Evolutionary conservation across 2,329 filamentous ascomycete genomes (phyloP).

Genomic region (Penicillium italicum): DNA sequence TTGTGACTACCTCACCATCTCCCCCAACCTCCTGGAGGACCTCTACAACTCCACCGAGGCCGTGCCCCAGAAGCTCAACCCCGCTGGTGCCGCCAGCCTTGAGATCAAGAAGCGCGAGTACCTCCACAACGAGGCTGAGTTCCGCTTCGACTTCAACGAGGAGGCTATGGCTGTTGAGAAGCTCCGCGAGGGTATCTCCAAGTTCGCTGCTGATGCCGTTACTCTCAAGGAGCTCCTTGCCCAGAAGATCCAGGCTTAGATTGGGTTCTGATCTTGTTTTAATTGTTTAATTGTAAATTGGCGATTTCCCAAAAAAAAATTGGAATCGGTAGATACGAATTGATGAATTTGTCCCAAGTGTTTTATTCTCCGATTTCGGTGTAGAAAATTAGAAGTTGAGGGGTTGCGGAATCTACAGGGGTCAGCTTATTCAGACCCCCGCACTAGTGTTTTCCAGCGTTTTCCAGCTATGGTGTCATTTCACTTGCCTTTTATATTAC

Average conservation of each 20-base stretch:
- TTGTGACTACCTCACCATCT: constrained; percentile 98
- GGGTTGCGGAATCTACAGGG: constrained; percentile 17
- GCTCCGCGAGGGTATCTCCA: constrained; percentile 98
- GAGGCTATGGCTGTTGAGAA: constrained; percentile 99
- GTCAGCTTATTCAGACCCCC: constrained; percentile 25
- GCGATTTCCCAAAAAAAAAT: constrained; percentile 24
- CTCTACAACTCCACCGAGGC: constrained; percentile 76
- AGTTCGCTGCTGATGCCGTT: constrained; percentile 93
- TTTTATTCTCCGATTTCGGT: constrained; percentile 2
- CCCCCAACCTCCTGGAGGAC: constrained; percentile 92
- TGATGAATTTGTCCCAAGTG: constrained; percentile 21
- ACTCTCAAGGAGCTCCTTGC: constrained; percentile 90
- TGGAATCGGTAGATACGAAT: constrained; percentile 29
- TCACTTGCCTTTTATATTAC: neutral
- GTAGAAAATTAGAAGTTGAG: constrained; percentile 1
- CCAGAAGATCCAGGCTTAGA: constrained; percentile 67
- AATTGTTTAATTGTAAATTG: constrained; percentile 24
- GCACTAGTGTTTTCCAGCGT: constrained; percentile 6
- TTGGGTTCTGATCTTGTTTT: constrained; percentile 5
- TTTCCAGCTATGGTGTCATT: neutral
- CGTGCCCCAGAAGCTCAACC: constrained; percentile 91
- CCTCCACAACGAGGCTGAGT: constrained; percentile 80
- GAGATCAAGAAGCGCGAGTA: constrained; percentile 86
- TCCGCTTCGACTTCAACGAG: constrained; percentile 99
- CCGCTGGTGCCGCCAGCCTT: constrained; percentile 60